A percentile compares a stretch with the other conserved stretches of the same genome.
Evolutionary conservation across 371 early-diverging fungal genomes (phyloP).

Genomic region (Mortierella sp.): DNA sequence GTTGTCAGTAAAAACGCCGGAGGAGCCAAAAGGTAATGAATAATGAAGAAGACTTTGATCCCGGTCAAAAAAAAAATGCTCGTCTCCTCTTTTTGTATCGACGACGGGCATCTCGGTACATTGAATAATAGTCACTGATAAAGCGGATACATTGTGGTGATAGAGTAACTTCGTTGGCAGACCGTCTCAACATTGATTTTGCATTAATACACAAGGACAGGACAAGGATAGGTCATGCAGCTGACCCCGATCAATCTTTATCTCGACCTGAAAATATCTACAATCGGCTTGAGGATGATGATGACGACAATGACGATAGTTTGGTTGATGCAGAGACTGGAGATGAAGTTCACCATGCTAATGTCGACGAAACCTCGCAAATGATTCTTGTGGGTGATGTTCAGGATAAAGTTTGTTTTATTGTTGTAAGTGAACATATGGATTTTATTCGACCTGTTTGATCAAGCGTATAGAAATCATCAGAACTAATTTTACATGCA

Average conservation of each 20-base stretch:
- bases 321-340: slow-evolving; percentile 57
- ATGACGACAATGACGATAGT: slow-evolving; percentile 62
- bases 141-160: too few species aligned
- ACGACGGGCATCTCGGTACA: not conserved
- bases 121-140: too few species aligned
- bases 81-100: not conserved
- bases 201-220: slow-evolving; percentile 91
- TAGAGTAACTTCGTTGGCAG: slow-evolving; percentile 89
- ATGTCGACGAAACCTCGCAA: slow-evolving; percentile 47
- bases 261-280: slow-evolving; percentile 5
- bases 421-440: slow-evolving; percentile 74
- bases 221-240: slow-evolving; percentile 77
- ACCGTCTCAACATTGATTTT: slow-evolving; percentile 86
- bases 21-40: slow-evolving; percentile 88
- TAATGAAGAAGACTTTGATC: too few species aligned
- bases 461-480: not conserved
- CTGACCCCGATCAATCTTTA: slow-evolving; percentile 62
- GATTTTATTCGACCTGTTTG: not conserved
- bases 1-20: slow-evolving; percentile 98
- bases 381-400: slow-evolving; percentile 95
- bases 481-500: not conserved
- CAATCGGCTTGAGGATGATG: slow-evolving; percentile 84
- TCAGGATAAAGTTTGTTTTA: slow-evolving; percentile 84
- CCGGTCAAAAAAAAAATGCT: not conserved
- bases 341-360: slow-evolving; percentile 31